Base-by-base conservation (phyloP, 768 basidiomycete species). In the Leccinum fibrillosum region DNA sequence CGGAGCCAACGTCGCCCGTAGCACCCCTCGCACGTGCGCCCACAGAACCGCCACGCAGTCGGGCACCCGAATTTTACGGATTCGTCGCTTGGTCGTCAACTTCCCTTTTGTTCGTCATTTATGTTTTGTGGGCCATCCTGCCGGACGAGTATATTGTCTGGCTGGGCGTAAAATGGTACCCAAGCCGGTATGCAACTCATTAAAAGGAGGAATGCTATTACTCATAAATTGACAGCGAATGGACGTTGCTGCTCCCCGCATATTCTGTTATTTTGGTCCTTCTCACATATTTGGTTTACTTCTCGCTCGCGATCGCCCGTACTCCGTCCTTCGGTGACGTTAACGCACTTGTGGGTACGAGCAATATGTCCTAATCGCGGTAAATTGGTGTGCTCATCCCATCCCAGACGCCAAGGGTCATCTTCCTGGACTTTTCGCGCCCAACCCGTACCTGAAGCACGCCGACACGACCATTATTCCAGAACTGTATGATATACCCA, bases 21-120 rank as follows among this genome's bases (percentile, higher is more conserved):
- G 71, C 76, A 15, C 83, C 77, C 1, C 66, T 81, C 26, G 79
- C 80, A 34, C 71, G 76, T 8, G 78, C 70, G 49, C 76, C 79
- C 50, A 69, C 72, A 17, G 62, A 72, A 48, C n/a, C 39, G n/a
- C 39, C 39, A 42, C 82, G 82, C 60, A 88, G 85, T 69, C 84
- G 89, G 9, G 88, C 89, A 12, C 81, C 89, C 45, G 92, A 94
- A 74, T 88, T 93, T 66, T 92, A 93, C 64, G 92, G 93, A n/a
- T 94, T 94, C 69, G 90, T 89, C 5, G 90, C 89, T 15, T 90
- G 86, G 87, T 85, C 86, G 9, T 85, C 85, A 0, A 93, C 93
- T 0, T 85, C 82, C 53, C 73, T 92, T 26, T 72, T 84, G 2
- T 94, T 89, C 67, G 70, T 82, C 54, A 65, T 89, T 25, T 93